Conservation (phyloP, 192 early-diverging fungal species). For the Polychytrium aggregatum region DNA sequence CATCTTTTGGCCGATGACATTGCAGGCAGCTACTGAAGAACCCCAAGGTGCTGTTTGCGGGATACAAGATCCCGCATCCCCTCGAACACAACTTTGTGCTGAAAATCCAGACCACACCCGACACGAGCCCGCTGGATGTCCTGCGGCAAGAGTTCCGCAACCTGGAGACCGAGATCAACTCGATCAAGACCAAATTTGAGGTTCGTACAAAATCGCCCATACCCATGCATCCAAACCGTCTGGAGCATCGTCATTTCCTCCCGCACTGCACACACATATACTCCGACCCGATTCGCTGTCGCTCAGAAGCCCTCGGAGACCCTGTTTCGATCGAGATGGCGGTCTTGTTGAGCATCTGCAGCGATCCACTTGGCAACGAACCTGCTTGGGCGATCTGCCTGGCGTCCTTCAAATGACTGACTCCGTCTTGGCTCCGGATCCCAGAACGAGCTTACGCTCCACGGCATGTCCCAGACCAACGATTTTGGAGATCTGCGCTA, state of each 20-base stretch:
- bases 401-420: neutral
- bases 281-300: neutral
- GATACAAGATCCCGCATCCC: constrained; percentile 94
- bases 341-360: neutral
- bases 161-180: constrained; percentile 63
- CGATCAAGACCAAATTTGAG: constrained; percentile 78
- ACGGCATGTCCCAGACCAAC: no score
- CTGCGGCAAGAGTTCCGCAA: constrained; percentile 65
- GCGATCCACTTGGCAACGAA: neutral
- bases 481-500: no score
- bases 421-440: neutral
- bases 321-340: neutral
- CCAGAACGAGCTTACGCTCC: constrained; percentile 35
- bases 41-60: constrained; percentile 87
- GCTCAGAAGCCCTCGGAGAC: neutral
- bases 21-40: constrained; percentile 77
- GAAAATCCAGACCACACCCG: constrained; percentile 83
- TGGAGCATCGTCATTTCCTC: neutral
- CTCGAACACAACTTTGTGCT: constrained; percentile 84
- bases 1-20: no score
- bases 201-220: constrained; percentile 12
- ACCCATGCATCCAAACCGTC: neutral
- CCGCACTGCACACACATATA: neutral
- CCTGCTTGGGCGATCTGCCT: neutral
- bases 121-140: constrained; percentile 75